phyloP scores from a whole-genome alignment of 2,329 filamentous ascomycete species.

The Botrytis cinerea region DNA sequence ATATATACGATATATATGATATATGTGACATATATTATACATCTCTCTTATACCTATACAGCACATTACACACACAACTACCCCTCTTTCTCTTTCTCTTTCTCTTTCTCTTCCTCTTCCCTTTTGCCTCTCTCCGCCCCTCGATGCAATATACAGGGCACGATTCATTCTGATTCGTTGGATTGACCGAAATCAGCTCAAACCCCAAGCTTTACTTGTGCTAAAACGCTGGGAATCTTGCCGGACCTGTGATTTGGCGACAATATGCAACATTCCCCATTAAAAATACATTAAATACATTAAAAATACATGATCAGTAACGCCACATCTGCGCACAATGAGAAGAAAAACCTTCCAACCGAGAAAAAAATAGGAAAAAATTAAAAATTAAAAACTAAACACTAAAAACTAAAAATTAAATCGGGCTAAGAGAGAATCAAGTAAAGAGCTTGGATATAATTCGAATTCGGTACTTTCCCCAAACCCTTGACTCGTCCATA shows the following conservation, averaged over 20 bases:
- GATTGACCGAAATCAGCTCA: no score
- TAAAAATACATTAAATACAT: no score
- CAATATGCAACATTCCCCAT: neutral
- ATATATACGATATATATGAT: no score
- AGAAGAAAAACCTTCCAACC: neutral
- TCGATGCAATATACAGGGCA: neutral
- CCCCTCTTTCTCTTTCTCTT: neutral
- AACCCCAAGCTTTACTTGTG: neutral
- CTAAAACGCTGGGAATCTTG: neutral
- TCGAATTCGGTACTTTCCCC: neutral
- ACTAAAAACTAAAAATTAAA: neutral
- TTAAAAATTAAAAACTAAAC: neutral
- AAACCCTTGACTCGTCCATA: neutral
- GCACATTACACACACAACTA: neutral
- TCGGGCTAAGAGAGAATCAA: neutral
- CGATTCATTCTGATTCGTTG: neutral
- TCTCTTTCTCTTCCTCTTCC: neutral
- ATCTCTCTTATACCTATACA: no score
- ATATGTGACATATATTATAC: no score
- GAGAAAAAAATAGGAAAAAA: neutral
- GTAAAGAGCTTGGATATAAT: conserved; percentile 13
- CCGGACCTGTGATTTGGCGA: neutral
- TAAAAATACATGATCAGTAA: neutral
- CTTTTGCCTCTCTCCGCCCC: neutral
- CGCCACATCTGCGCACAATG: conserved; percentile 11